These are phyloP conservation scores for Alternaria sp. DNA, from an alignment of 2,329 filamentous ascomycete genomes.

Conservation along the genomic window DNA sequence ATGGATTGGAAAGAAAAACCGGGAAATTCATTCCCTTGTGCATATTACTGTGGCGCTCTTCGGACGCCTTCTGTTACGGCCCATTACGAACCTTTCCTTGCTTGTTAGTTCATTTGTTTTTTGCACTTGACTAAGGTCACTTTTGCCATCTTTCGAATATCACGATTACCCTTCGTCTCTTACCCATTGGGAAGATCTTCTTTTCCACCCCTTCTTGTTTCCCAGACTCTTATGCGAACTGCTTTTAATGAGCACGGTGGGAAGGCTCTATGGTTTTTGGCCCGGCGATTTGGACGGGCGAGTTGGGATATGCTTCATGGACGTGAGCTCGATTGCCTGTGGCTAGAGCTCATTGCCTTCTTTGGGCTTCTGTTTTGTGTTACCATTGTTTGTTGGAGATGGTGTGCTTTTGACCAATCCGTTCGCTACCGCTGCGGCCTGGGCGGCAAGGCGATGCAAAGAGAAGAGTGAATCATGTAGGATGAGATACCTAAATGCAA, in stretches of 20 bases:
- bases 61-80: slow-evolving; percentile 45
- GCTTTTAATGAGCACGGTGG: slow-evolving; percentile 48
- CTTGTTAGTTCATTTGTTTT: slow-evolving; percentile 36
- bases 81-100: slow-evolving; percentile 49
- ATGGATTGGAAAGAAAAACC: slow-evolving; percentile 25
- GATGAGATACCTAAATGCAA: slow-evolving; percentile 49
- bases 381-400: slow-evolving; percentile 20
- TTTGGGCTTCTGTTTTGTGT: slow-evolving; percentile 33
- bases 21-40: slow-evolving; percentile 41
- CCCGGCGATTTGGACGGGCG: slow-evolving; percentile 22
- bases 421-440: slow-evolving; percentile 22
- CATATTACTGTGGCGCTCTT: slow-evolving; percentile 46
- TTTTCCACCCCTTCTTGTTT: slow-evolving; percentile 37
- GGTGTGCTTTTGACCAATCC: slow-evolving; percentile 12
- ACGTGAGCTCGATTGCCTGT: slow-evolving; percentile 46
- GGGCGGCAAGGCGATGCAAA: slow-evolving; percentile 11
- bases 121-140: slow-evolving; percentile 35
- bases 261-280: slow-evolving; percentile 33
- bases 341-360: slow-evolving; percentile 50
- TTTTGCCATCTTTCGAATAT: slow-evolving; percentile 30
- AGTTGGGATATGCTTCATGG: slow-evolving; percentile 26
- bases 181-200: slow-evolving; percentile 31
- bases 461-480: slow-evolving; percentile 38
- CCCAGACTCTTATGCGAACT: slow-evolving; percentile 38
- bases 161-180: slow-evolving; percentile 46